Evolutionary conservation across 2,329 filamentous ascomycete genomes (phyloP), one percentile per base, ranked within the genome.

Genomic region (Talaromyces sp.): DNA sequence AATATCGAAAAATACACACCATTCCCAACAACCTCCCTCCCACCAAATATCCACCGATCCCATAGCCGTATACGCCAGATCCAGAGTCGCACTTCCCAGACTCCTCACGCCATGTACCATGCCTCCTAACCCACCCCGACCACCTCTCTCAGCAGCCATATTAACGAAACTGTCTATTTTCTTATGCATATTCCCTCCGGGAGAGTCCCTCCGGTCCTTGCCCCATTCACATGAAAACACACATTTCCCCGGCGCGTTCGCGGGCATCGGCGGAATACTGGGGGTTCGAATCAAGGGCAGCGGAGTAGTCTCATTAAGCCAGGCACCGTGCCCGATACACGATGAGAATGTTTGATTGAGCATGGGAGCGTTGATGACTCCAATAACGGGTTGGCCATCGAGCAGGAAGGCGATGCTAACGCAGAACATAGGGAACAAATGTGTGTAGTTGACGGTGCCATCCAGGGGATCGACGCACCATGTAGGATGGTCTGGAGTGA

Each of bases 21-120:
- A 92, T 74, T 92, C 90, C 89, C 89, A 91, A 69, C 89, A 91
- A 0, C 89, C 89, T 3, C 89, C 89, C 71, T 92, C 89, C 89
- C 89, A 92, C 89, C 89, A 92, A 10, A 92, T 90, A 74, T 92
- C 89, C 66, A 92, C 87, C 0, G 86, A 81, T 0, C 89, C 89
- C 83, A 89, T 89, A 12, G 90, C 89, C 9, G 86, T 85, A 71
- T 92, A 92, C 0, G 89, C 89, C 56, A 92, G 75, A 73, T 92
- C 89, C 59, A 92, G 71, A 1, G 89, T 90, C 8, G 89, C 89
- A 69, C 88, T 89, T 3, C 89, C 89, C 61, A 92, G 72, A 72
- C 88, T 90, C 64, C 89, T 77, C 53, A 92, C 80, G 0, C 90
- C 89, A 73, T 92, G 90, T 6, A 92, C 90, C 89, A 92, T 92